Evolutionary conservation across 2,329 filamentous ascomycete species (phyloP), one percentile per base, ranked within the genome.

Genomic region (Aspergillus quadricinctus): DNA sequence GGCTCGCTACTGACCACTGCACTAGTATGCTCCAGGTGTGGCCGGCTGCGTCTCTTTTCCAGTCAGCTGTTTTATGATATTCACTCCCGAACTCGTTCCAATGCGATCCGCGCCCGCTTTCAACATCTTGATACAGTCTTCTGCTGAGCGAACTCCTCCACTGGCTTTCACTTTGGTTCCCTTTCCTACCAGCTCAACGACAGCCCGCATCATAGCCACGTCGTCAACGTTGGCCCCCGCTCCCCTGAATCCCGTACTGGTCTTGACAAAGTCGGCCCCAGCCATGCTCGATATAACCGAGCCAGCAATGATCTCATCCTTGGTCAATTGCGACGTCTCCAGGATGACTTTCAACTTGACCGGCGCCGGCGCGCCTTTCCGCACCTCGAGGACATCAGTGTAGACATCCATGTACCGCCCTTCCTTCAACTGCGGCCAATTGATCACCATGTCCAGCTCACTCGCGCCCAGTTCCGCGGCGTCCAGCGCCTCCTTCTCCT

Each of bases 401-500:
- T 80, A 84, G 49, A 84, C 78, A 11, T 74, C 69, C 6, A 64
- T 69, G 67, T 82, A 85, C 27, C 77, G 61, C 2, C 72, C 69
- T 1, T 69, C 58, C 49, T 74, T 75, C 21, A 86, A 71, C 3
- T 78, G 69, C 2, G 73, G 72, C 62, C 81, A 79, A 55, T 85
- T 84, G 50, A 86, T 72, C 2, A 86, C 83, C 66, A 85, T 78
- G 64, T 86, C 83, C 35, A 86, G 75, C 65, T 86, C 83, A 1
- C 67, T 68, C 1, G 83, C 83, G 21, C 83, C 83, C 19, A 76
- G 72, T 8, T 67, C 62, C 37, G 84, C 69, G 14, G 82, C 81
- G 10, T 72, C 70, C 27, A 72, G 71, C 0, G 81, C 78, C 70
- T 86, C 82, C 21, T 66, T 68, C n/a, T 80, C 70, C 65, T 84